These are phyloP conservation scores for Athelia sp. DNA, from an alignment of 1,284 basidiomycete genomes.

Conservation along the genomic window DNA sequence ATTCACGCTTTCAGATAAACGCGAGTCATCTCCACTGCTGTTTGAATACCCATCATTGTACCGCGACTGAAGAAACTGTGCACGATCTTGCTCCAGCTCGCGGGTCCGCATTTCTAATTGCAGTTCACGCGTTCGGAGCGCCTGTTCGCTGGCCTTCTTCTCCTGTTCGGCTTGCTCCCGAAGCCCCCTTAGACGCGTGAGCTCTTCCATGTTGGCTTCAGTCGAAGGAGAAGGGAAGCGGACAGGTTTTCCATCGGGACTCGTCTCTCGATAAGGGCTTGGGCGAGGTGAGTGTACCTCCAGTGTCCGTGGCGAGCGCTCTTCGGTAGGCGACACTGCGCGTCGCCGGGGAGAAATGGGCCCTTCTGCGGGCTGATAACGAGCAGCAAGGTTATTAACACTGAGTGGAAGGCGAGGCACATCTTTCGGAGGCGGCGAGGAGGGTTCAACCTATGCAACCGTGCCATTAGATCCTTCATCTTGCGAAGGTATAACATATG, in stretches of 20 bases:
- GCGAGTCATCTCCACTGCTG: neutral
- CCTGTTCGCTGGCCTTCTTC: conserved; percentile 44
- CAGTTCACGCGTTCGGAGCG: conserved; percentile 50
- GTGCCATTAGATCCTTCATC: neutral
- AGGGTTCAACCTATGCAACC: conserved; percentile 38
- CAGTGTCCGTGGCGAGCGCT: conserved; percentile 10
- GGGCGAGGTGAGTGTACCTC: conserved; percentile 7
- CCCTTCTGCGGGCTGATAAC: conserved; percentile 46
- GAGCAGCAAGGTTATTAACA: conserved; percentile 60
- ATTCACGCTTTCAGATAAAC: neutral
- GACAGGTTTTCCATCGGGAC: neutral
- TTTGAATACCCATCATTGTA: conserved; percentile 7
- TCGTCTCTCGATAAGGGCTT: conserved; percentile 9
- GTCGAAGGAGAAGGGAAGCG: neutral
- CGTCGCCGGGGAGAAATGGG: conserved; percentile 27
- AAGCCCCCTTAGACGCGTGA: conserved; percentile 16
- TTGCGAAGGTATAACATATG: conserved; percentile 1
- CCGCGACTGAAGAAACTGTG: conserved; percentile 30
- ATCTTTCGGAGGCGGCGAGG: conserved; percentile 56
- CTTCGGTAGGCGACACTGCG: conserved; percentile 24
- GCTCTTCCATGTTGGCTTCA: conserved; percentile 1
- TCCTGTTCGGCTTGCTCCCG: conserved; percentile 29
- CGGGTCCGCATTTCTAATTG: conserved; percentile 48
- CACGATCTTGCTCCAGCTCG: conserved; percentile 50
- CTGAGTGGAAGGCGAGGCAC: conserved; percentile 56